These are phyloP conservation scores for Cnidoscolus chayamansa DNA, from an alignment of 441 rosid species.

Conservation along the genomic window DNA sequence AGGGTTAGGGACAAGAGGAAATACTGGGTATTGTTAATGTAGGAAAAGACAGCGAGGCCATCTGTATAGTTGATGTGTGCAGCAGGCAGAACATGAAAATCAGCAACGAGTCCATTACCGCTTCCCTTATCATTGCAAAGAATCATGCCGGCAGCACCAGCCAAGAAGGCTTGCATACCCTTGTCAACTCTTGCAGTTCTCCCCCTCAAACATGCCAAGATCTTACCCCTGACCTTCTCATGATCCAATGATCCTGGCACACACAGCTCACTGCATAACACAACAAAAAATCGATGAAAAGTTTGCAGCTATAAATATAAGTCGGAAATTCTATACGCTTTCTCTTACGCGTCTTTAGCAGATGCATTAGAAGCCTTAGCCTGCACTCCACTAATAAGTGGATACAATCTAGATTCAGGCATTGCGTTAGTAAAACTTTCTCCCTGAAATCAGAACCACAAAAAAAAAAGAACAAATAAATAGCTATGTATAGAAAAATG, in stretches of 20 bases:
- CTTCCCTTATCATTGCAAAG: slow-evolving; percentile 39
- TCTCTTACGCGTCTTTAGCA: slow-evolving; percentile 44
- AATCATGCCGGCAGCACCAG: slow-evolving; percentile 63
- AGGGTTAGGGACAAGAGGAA: neutral
- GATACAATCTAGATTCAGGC: slow-evolving; percentile 43
- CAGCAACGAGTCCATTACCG: slow-evolving; percentile 38
- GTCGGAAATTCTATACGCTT: neutral
- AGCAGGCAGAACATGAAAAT: slow-evolving; percentile 57
- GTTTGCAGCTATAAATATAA: too few species aligned
- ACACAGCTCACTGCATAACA: slow-evolving; percentile 43
- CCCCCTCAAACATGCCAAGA: slow-evolving; percentile 48
- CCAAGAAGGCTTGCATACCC: slow-evolving; percentile 39
- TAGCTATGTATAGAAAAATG: too few species aligned
- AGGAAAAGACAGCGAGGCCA: slow-evolving; percentile 33
- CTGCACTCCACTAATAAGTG: slow-evolving; percentile 49
- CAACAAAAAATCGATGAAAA: neutral
- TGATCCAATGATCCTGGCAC: slow-evolving; percentile 38
- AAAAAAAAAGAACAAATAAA: neutral
- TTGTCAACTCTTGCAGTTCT: slow-evolving; percentile 37
- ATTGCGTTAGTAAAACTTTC: slow-evolving; percentile 29
- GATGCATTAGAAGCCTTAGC: slow-evolving; percentile 47
- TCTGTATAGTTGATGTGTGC: slow-evolving; percentile 40
- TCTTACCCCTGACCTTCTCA: slow-evolving; percentile 47
- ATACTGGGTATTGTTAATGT: slow-evolving; percentile 39
- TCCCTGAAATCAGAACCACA: slow-evolving; percentile 7